Base-by-base conservation (phyloP, 306 rosid genomes). In the Sesbania bispinosa region DNA sequence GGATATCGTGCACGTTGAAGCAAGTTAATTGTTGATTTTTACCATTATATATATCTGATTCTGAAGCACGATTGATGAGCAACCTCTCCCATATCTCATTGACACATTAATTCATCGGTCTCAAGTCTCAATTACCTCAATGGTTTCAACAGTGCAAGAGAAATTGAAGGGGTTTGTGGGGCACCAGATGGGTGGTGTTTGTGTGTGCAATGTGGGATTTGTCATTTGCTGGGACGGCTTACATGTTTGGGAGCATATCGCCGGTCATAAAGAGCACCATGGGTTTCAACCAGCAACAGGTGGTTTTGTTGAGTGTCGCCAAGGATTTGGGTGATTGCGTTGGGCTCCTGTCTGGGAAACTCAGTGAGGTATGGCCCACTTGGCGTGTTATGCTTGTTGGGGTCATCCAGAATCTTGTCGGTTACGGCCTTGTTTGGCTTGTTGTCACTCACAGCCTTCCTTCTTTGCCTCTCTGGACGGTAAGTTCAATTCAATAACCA, bases 241-340 rank as follows among this genome's bases (percentile, higher is more conserved):
- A 93, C 83, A 75, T 90, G 80, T 93, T 93, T 45, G 97, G 98
- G 19, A 90, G 96, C 82, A 87, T 93, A 54, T 93, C 98, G 2
- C 98, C 97, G 2, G 85, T 84, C 4, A 88, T 93, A 10, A 93
- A 93, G 79, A 82, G 85, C 76, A 77, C 76, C 75, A 76, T 89
- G 90, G 86, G 85, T 18, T 92, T 73, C 68, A 87, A 87, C 27
- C 97, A 92, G 83, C 77, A 79, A 77, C 90, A 92, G 75, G 39
- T 92, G 14, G 85, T 96, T 0, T 20, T 74, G 16, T 51, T 92
- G 67, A 92, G 92, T 14, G 88, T 84, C 29, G 96, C 92, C 0
- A 92, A 92, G 84, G 97, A 92, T 70, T 84, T 89, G 23, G 97
- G 97, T 4, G 97, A 87, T 16, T 79, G 85, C 73, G 87, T 92